Base-by-base conservation (phyloP, 2,329 filamentous ascomycete species). In the Penicillium sp. region DNA sequence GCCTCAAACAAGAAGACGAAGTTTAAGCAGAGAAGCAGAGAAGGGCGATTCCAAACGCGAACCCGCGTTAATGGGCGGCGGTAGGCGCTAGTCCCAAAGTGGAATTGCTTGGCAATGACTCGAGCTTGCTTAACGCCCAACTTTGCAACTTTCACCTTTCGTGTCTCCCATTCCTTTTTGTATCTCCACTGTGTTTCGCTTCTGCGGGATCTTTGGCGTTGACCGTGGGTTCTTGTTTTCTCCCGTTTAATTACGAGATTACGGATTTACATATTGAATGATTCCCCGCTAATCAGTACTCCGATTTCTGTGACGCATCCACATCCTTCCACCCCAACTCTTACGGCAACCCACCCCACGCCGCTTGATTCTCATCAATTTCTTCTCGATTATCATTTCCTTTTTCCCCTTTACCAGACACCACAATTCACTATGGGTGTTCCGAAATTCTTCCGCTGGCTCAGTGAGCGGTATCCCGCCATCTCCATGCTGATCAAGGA, bases 401-500 rank as follows among this genome's bases (percentile, higher is more conserved):
- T 29, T 15, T 3, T 8, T 11, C 22, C 20, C 29, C 42, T 26
- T 11, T n/a, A 44, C 23, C 29, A 27, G 5, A 47, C 22, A 52
- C 57, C 43, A 54, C 60, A 15, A 35, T 25, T 73, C 71, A 74
- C 59, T 69, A 83, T 85, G 85, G 85, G 87, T 84, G 87, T 90
- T 64, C 81, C 81, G 72, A 96, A 96, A 73, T 96, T 96, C 81
- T 96, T 96, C 81, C 85, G 94, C 84, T 99, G 95, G 94, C 89
- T 99, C 82, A 97, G 92, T 57, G 95, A 99, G 85, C 89, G 95
- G 67, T 99, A 99, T 84, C 94, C 94, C 53, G 87, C 94, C 59
- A 99, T 99, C 75, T 99, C 94, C 50, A 93, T 97, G 81, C 82
- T 99, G 68, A 99, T 99, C 72, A 92, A 93, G 52, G 94, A 99